A percentile compares a stretch with the other conserved stretches of the same genome.
Evolutionary conservation across 2,329 filamentous ascomycete genomes (phyloP).

Genomic region (Pseudocercospora macadamiae): DNA sequence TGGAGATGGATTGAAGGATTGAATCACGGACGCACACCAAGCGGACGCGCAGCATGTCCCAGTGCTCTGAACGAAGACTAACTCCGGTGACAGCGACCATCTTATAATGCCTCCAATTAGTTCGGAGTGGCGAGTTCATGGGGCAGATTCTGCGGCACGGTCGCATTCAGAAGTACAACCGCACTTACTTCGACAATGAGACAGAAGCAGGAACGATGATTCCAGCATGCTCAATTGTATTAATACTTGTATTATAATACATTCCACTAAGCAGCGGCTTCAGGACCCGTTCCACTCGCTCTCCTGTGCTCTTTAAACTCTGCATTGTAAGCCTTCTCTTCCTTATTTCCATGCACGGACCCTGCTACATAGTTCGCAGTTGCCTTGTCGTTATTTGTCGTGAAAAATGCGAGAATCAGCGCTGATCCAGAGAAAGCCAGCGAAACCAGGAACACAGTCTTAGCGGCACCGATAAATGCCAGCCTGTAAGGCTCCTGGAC

Average conservation of each 20-base stretch:
- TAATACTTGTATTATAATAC: no score
- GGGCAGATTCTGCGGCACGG: no score
- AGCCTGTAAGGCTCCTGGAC: constrained; percentile 26
- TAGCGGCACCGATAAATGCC: constrained; percentile 22
- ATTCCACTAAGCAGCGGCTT: not conserved
- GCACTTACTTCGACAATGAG: no score
- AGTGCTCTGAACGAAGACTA: not conserved
- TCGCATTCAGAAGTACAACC: no score
- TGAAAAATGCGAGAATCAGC: constrained; percentile 28
- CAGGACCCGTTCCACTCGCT: not conserved
- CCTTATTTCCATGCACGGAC: not conserved
- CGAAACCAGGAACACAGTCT: constrained; percentile 27
- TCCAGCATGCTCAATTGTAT: no score
- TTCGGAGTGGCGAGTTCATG: no score
- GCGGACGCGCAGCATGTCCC: not conserved
- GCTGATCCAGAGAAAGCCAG: constrained; percentile 30
- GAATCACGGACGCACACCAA: not conserved
- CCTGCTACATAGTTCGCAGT: constrained; percentile 23
- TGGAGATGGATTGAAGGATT: constrained; percentile 59
- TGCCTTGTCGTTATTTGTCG: constrained; percentile 28
- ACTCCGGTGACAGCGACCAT: not conserved
- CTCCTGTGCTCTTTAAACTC: constrained; percentile 3
- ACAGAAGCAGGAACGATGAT: no score
- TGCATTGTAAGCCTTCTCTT: not conserved
- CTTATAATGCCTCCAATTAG: not conserved